These are phyloP conservation scores for Fusarium udum DNA, from an alignment of 2,329 filamentous ascomycete genomes.

Conservation along the genomic window DNA sequence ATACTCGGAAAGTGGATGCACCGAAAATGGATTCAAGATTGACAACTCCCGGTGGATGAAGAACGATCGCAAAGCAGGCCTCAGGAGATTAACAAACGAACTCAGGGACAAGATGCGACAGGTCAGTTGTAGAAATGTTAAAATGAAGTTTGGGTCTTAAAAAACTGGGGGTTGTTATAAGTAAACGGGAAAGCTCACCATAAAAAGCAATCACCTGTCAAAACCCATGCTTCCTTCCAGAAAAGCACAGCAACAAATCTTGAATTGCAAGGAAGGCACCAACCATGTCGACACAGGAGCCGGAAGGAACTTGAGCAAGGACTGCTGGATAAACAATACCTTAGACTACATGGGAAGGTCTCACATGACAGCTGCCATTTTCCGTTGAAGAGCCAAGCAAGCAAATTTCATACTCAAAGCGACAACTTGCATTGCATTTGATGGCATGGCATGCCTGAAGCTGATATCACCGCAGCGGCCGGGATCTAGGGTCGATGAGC, in stretches of 20 bases:
- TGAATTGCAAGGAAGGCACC: neutral
- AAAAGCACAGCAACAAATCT: constrained; percentile 6
- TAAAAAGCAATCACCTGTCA: constrained; percentile 14
- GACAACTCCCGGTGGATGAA: neutral
- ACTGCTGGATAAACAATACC: neutral
- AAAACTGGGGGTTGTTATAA: neutral
- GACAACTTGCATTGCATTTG: constrained; percentile 1
- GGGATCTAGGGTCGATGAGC: constrained; percentile 1
- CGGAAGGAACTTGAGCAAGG: neutral
- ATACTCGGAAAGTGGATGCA: constrained; percentile 5
- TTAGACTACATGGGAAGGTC: neutral
- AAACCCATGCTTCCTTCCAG: constrained; percentile 19
- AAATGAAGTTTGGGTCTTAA: neutral
- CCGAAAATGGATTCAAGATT: neutral
- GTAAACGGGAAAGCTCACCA: neutral
- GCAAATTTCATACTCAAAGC: neutral
- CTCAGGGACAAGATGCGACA: neutral
- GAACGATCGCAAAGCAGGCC: neutral
- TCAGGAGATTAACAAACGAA: neutral
- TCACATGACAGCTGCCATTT: constrained; percentile 23
- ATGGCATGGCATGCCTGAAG: neutral
- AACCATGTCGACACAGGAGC: neutral
- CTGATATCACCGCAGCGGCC: neutral
- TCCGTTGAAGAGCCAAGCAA: neutral
- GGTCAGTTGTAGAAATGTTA: neutral